Percentiles rank a stretch among this genome's conserved stretches.
Evolutionary conservation across 306 rosid species (phyloP).

Genomic region (Herpetospermum pedunculosum): DNA sequence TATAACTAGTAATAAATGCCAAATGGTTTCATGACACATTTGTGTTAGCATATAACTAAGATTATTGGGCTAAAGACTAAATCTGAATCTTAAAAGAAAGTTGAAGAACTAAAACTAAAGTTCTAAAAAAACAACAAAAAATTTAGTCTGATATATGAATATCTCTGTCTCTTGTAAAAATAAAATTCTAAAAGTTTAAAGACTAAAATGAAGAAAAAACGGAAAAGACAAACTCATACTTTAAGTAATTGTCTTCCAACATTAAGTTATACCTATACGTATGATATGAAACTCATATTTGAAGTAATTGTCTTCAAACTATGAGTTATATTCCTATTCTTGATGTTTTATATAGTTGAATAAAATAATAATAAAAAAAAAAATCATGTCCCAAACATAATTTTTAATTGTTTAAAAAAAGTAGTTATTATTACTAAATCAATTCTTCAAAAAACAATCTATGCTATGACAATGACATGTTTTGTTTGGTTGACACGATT

Average conservation of each 20-base stretch:
- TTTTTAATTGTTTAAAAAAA: not conserved
- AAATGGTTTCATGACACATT: not conserved
- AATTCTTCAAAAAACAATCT: not conserved
- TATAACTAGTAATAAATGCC: not conserved
- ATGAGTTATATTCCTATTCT: not conserved
- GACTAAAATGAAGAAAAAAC: not conserved
- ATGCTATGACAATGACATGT: not conserved
- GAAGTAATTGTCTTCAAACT: not conserved
- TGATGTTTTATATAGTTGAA: not conserved
- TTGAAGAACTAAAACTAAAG: not conserved
- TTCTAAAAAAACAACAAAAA: too few species aligned
- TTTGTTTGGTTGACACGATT: not conserved
- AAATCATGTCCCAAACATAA: not conserved
- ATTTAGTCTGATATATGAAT: too few species aligned
- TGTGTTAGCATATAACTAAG: not conserved
- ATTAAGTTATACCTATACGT: too few species aligned
- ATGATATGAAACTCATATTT: not conserved
- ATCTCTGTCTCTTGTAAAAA: too few species aligned
- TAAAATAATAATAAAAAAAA: too few species aligned
- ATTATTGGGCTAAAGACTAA: not conserved
- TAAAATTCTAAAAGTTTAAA: not conserved
- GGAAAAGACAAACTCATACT: not conserved
- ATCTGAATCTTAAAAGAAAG: not conserved
- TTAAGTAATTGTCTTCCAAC: not conserved
- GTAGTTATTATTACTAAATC: not conserved